Base-by-base conservation (phyloP, 805 yeast genomes). In the Candida ovalis region DNA sequence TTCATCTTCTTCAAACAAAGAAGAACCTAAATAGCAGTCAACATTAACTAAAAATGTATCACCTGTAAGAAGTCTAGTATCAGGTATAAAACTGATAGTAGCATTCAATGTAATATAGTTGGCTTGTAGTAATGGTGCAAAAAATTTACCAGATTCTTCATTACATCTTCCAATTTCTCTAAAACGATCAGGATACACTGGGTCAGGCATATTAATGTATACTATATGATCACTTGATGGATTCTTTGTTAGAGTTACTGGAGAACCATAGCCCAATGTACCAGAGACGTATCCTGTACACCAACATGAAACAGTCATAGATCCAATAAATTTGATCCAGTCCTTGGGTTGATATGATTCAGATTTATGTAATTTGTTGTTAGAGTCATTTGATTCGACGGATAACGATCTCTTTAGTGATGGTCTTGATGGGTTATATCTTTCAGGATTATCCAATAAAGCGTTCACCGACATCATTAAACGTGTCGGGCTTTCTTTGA, bases 111-210 rank as follows among this genome's bases (percentile, higher is more conserved):
- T 59, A 36, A 86, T 77, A 3, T 81, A 71, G 7, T 73, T 70
- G 9, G 77, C 64, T 46, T 80, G 86, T 2, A 87, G 47, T 28
- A 90, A 70, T 0, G 95, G 89, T 3, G 83, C 76, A 9, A 91
- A 60, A 10, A 83, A 75, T 4, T 76, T 66, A 0, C 96, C 89
- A 27, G 80, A 70, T 43, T 80, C 86, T 53, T 84, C 90, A 0
- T 88, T 83, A 1, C 88, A 61, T 54, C 96, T 76, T 0, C 94
- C 97, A 27, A 91, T 71, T 60, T 88, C 96, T 50, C 86, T 54
- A 13, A 64, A 63, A n/a, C 45, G 45, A 9, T 39, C 32, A 12
- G 46, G 42, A 21, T 53, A 52, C 7, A 41, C 40, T 5, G 53
- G 41, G 27, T 60, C 63, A 18, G 38, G 9, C 33, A 32, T 46